phyloP scores from a whole-genome alignment of 139 green algal species.

The Chlorella sorokiniana region DNA sequence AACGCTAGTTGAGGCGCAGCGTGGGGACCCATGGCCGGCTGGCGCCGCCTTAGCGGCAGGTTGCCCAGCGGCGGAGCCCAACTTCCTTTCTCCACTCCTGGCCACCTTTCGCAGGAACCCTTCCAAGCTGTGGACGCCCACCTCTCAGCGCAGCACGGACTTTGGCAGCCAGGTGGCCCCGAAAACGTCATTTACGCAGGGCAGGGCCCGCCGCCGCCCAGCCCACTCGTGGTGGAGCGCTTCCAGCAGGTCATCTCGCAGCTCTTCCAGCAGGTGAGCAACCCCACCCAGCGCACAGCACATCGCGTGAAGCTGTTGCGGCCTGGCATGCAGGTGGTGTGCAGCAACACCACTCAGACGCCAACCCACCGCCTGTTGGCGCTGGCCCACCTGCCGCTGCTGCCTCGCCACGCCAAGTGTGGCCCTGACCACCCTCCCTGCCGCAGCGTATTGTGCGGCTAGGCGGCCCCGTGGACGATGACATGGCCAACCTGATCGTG shows the following conservation, averaged over 20 bases:
- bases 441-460: constrained; percentile 92
- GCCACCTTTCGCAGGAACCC: neutral
- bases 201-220: constrained; percentile 78
- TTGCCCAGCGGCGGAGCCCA: no score
- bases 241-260: constrained; percentile 98
- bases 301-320: neutral
- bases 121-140: constrained; percentile 35
- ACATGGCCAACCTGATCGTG: constrained; percentile 99
- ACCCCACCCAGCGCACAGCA: neutral
- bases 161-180: neutral
- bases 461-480: constrained; percentile 98
- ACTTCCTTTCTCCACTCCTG: neutral
- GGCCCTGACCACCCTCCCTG: neutral
- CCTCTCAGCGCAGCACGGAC: constrained; percentile 30
- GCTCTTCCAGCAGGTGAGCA: constrained; percentile 92
- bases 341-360: neutral
- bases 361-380: neutral
- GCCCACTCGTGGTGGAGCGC: constrained; percentile 92
- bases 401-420: neutral
- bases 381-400: neutral
- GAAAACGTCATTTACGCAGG: constrained; percentile 42
- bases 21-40: no score
- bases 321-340: neutral
- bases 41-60: no score
- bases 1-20: no score